A percentile compares a stretch with the other conserved stretches of the same genome.
Conservation (phyloP, 768 basidiomycete species). For the Royoungia palumana region DNA sequence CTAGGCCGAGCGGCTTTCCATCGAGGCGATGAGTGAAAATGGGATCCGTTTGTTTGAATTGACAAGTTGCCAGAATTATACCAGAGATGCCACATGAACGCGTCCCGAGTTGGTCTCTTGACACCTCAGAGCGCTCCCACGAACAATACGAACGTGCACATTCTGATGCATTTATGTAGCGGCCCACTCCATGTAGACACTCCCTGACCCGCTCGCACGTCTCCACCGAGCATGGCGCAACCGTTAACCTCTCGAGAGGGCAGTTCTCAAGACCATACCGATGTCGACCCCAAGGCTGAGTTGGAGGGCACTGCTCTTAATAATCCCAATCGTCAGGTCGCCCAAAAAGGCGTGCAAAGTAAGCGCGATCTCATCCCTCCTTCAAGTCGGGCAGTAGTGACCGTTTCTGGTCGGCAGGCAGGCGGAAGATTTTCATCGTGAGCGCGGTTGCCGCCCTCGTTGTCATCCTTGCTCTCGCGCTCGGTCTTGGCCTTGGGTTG, state of each 20-base stretch:
- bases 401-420: conserved; percentile 10
- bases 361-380: background rate
- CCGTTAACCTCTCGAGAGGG: background rate
- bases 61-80: no score
- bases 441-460: conserved; percentile 8
- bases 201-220: background rate
- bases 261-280: conserved; percentile 3
- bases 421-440: conserved; percentile 18
- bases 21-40: background rate
- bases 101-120: no score
- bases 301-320: background rate
- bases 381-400: background rate
- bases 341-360: conserved; percentile 4
- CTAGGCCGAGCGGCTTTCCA: no score
- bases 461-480: conserved; percentile 20
- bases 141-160: conserved; percentile 15
- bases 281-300: background rate
- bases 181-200: background rate
- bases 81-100: no score
- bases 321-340: background rate
- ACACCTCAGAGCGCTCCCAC: background rate
- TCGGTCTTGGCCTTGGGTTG: conserved; percentile 30
- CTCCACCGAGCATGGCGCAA: conserved; percentile 8
- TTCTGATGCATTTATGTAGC: conserved; percentile 3
- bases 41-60: background rate